A percentile compares a stretch with the other conserved stretches of the same genome.
These are phyloP conservation scores for Coccomyxa sp. DNA, from an alignment of 139 green algal genomes.

Conservation along the genomic window DNA sequence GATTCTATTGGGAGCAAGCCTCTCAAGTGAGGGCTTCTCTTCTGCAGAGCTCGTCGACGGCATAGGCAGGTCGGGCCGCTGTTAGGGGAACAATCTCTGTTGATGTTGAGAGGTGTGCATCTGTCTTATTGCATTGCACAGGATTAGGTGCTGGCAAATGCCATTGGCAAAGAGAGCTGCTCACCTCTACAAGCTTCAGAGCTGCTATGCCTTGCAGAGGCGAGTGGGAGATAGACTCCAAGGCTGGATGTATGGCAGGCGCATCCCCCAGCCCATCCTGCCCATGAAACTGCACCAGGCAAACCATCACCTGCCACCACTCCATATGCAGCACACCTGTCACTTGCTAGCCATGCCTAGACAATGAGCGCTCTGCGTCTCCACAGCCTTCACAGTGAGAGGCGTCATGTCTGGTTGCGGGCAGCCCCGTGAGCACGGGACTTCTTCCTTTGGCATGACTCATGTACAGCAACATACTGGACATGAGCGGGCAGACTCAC, in stretches of 20 bases:
- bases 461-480: no score
- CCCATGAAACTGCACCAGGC: constrained; percentile 15
- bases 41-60: not conserved
- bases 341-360: not conserved
- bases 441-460: no score
- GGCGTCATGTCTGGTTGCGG: no score
- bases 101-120: not conserved
- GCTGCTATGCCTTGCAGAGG: constrained; percentile 5
- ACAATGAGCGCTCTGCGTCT: no score
- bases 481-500: constrained; percentile 4
- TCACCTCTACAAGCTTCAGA: not conserved
- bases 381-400: no score
- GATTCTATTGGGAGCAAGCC: no score
- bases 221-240: not conserved
- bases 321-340: no score
- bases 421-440: no score
- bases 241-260: constrained; percentile 6
- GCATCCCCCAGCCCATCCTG: constrained; percentile 16
- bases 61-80: not conserved
- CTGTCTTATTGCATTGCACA: not conserved
- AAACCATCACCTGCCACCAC: no score
- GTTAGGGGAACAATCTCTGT: not conserved
- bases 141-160: not conserved
- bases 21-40: no score
- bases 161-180: not conserved